Conservation (phyloP, 2,329 filamentous ascomycete species). For the Macrophomina tecta region DNA sequence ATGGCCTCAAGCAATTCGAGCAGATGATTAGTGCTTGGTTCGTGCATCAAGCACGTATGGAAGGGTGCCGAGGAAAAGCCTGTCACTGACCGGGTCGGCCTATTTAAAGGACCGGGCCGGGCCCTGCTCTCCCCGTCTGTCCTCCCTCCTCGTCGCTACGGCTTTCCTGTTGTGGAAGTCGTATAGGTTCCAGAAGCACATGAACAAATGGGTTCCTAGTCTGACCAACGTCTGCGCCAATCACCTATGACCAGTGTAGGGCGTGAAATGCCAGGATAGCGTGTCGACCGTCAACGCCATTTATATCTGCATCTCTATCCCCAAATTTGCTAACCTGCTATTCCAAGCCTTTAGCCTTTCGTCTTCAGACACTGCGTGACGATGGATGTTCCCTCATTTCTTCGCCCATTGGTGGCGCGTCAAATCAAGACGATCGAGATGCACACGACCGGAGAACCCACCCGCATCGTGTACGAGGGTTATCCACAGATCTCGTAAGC, state of each 20-base stretch:
- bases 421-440: slow-evolving; percentile 34
- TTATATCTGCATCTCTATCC: not conserved
- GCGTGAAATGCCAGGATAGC: not conserved
- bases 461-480: slow-evolving; percentile 53
- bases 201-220: not conserved
- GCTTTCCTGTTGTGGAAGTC: not conserved
- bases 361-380: not conserved
- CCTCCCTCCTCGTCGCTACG: not conserved
- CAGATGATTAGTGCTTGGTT: too few species aligned
- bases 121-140: too few species aligned
- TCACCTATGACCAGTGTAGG: not conserved
- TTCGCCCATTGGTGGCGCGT: not conserved
- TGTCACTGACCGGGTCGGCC: not conserved
- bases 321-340: not conserved
- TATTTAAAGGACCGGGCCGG: too few species aligned
- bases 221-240: not conserved
- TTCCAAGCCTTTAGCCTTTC: too few species aligned
- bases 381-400: slow-evolving; percentile 17
- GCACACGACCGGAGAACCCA: slow-evolving; percentile 59
- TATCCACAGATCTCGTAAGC: slow-evolving; percentile 43
- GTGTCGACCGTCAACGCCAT: not conserved
- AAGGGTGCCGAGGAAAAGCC: not conserved
- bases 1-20: too few species aligned
- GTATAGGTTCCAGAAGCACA: not conserved
- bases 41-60: too few species aligned